A percentile compares a stretch with the other conserved stretches of the same genome.
Evolutionary conservation across 352 stramenopile species (phyloP).

Genomic region (Thalassiosira livingstoniorum): DNA sequence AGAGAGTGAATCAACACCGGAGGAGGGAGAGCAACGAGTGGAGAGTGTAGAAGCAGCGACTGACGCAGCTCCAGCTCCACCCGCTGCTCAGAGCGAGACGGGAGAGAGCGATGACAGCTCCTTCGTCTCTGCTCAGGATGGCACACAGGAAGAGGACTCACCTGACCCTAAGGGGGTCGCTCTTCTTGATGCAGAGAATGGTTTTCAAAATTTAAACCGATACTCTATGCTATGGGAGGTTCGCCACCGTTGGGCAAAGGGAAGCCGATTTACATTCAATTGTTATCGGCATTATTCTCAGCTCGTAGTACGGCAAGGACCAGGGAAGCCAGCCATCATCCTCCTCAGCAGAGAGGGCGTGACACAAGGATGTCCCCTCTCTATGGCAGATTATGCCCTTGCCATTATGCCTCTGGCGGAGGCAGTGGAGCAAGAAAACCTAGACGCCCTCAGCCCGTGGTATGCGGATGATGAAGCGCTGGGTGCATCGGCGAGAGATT

Average conservation of each 20-base stretch:
- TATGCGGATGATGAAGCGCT: slow-evolving; percentile 39
- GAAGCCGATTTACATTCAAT: slow-evolving; percentile 35
- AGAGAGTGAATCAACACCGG: too few species aligned
- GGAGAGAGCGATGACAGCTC: too few species aligned
- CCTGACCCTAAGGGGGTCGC: background rate
- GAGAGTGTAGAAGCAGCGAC: too few species aligned
- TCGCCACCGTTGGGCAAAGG: slow-evolving; percentile 12
- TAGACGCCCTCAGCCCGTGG: slow-evolving; percentile 32
- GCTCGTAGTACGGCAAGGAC: background rate
- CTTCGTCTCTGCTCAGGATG: too few species aligned
- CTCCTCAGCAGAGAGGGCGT: slow-evolving; percentile 19
- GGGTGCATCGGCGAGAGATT: background rate
- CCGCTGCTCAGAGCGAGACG: too few species aligned
- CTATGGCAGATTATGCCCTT: slow-evolving; percentile 41
- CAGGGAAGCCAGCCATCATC: background rate
- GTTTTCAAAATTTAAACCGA: slow-evolving; percentile 27
- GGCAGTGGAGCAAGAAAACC: slow-evolving; percentile 5
- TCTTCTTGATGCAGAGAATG: slow-evolving; percentile 28
- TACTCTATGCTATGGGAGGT: slow-evolving; percentile 17
- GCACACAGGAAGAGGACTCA: background rate
- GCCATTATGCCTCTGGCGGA: slow-evolving; percentile 27
- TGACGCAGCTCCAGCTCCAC: background rate
- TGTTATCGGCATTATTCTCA: slow-evolving; percentile 24
- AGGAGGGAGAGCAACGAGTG: background rate
- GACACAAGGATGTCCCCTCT: slow-evolving; percentile 33